A percentile compares a stretch with the other conserved stretches of the same genome.
phyloP scores from a whole-genome alignment of 1,139 yeast species.

The Magnusiomyces clavatus region DNA sequence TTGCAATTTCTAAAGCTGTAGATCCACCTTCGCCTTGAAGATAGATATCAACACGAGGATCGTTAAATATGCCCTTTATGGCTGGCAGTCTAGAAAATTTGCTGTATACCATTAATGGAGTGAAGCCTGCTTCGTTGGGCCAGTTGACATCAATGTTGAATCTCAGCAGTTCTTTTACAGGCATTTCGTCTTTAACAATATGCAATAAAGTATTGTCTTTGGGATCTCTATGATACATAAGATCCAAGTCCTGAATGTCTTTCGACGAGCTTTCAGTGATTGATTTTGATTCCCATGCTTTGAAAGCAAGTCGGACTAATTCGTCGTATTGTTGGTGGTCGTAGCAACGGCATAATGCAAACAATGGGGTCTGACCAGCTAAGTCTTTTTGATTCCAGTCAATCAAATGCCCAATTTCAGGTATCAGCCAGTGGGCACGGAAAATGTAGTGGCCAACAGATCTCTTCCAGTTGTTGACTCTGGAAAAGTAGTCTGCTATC shows the following conservation, averaged over 20 bases:
- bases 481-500: slow-evolving; percentile 42
- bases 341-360: slow-evolving; percentile 69
- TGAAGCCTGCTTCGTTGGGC: slow-evolving; percentile 49
- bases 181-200: slow-evolving; percentile 41
- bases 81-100: slow-evolving; percentile 63
- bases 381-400: slow-evolving; percentile 67
- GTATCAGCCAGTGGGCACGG: slow-evolving; percentile 48
- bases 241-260: slow-evolving; percentile 12
- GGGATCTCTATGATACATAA: slow-evolving; percentile 56
- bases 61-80: slow-evolving; percentile 33
- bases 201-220: slow-evolving; percentile 75
- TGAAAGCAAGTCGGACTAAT: slow-evolving; percentile 44
- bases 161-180: slow-evolving; percentile 39
- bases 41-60: slow-evolving; percentile 26
- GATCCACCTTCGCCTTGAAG: slow-evolving; percentile 29
- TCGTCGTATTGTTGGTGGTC: slow-evolving; percentile 60
- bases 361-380: slow-evolving; percentile 72
- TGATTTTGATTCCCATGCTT: slow-evolving; percentile 24
- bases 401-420: slow-evolving; percentile 47
- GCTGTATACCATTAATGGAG: slow-evolving; percentile 66
- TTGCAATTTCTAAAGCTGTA: slow-evolving; percentile 45
- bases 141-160: slow-evolving; percentile 51
- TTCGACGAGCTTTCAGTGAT: not conserved
- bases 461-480: slow-evolving; percentile 44
- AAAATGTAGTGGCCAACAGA: slow-evolving; percentile 69